Evolutionary conservation across 108 stramenopile genomes (phyloP).

Genomic region (Mayamaea pseudoterrestris): DNA sequence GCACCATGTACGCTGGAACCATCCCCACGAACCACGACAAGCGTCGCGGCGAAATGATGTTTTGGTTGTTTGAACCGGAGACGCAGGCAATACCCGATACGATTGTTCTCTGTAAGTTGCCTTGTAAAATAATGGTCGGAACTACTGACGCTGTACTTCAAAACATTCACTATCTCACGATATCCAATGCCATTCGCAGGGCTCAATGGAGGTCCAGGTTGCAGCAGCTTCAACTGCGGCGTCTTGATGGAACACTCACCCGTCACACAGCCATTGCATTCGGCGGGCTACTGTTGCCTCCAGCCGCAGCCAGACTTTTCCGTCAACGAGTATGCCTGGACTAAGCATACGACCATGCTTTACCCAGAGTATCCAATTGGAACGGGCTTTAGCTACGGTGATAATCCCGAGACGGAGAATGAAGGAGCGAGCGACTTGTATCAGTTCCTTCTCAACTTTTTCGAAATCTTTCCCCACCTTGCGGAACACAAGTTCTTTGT

Average conservation of each 20-base stretch:
- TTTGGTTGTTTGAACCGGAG: constrained; percentile 24
- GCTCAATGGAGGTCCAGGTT: constrained; percentile 39
- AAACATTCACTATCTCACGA: too few relatives aligned
- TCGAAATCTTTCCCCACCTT: constrained; percentile 12
- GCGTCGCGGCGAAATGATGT: constrained; percentile 20
- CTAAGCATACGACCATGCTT: constrained; percentile 44
- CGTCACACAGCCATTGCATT: constrained; percentile 12
- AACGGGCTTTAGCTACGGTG: constrained; percentile 57
- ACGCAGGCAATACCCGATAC: not conserved
- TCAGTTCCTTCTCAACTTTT: constrained; percentile 21
- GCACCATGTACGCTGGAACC: constrained; percentile 32
- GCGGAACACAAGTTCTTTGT: constrained; percentile 33
- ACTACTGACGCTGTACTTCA: too few relatives aligned
- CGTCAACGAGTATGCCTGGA: constrained; percentile 23
- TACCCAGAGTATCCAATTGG: constrained; percentile 71
- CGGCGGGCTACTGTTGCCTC: constrained; percentile 15
- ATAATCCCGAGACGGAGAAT: constrained; percentile 20
- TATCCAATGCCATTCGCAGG: too few relatives aligned
- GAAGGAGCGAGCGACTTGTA: constrained; percentile 21
- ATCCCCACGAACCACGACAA: constrained; percentile 16
- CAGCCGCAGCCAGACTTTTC: constrained; percentile 6
- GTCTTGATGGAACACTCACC: constrained; percentile 29
- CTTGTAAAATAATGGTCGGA: too few relatives aligned
- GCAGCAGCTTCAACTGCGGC: constrained; percentile 34
- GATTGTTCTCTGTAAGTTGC: constrained; percentile 11